Evolutionary conservation across 352 stramenopile species (phyloP), one percentile per base, ranked within the genome.

Genomic region (Phytophthora pini): DNA sequence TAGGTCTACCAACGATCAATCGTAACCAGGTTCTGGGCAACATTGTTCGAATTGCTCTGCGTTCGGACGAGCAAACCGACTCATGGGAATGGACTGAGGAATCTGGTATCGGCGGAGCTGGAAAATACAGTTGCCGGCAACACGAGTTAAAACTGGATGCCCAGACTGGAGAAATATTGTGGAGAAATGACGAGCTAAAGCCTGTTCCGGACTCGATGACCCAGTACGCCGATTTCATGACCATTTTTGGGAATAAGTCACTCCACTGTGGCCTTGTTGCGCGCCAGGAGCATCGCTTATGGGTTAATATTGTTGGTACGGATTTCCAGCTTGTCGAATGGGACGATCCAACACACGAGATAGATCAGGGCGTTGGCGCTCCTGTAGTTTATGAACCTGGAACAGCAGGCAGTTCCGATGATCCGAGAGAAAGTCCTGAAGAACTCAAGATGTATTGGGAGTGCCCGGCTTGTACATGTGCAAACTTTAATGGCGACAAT

Each of bases 141-240:
- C 91, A 92, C 29, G 87, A 97, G 46, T 68, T 97, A 46, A 95
- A 94, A 53, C 46, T 97, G 7, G 88, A 97, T 53, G 80, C 85
- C 1, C 89, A 97, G 62, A 94, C 85, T 2, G 89, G 86, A 26
- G 88, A 97, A 50, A 95, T 97, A 63, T 58, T 97, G 48, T 97
- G 90, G 90, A 82, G 90, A 60, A 97, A 97, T 56, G 90, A 97
- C 48, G 90, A 96, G 56, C 66, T 97, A 4, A 96, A 95, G 56
- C 90, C 90, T 11, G 84, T 97, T n/a, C 90, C 89, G 4, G 90
- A 97, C 61, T 94, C 87, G 2, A 97, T 97, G 90, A 93, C 88
- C 1, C 90, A 97, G 56, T 95, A 89, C 50, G 77, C 76, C 13
- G 90, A 97, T 48, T 97, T 95, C 54, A 90, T 89, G 60, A 70